Evolutionary conservation across 495 filamentous ascomycete genomes (phyloP), one percentile per base, ranked within the genome.

Genomic region (Penicillium taxi): DNA sequence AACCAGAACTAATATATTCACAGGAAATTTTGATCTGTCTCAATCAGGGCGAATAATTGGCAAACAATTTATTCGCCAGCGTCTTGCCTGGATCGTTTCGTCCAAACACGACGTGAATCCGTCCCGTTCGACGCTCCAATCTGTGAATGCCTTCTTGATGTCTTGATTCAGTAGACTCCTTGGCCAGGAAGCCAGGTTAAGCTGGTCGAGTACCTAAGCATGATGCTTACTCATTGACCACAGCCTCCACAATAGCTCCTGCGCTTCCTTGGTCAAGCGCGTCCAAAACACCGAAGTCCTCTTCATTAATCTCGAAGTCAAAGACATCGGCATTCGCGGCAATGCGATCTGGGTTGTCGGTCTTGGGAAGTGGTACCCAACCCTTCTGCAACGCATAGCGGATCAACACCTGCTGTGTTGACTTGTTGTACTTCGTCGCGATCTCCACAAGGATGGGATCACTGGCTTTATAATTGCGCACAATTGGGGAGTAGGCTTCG

Each of bases 141-240:
- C 80, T 37, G 78, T 96, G 25, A 94, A 96, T 61, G 80, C 81
- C 25, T 94, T 86, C 45, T 63, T 96, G 29, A 91, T 96, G 78
- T 63, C 56, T 50, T 63, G 48, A 64, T 23, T 7, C 9, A 22
- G 14, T 13, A 22, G 5, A 27, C 14, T 22, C 9, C 3, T 18
- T 12, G 12, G 9, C 41, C 19, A 26, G 12, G 24, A 30, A 18
- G 16, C n/a, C 22, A n/a, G n/a, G n/a, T n/a, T n/a, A n/a, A n/a
- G n/a, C n/a, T n/a, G n/a, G n/a, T 2, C 8, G 15, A 15, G 25
- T 27, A 14, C 14, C 21, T 20, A 2, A 22, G 18, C 32, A 21
- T 17, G 29, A 9, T 28, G 16, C 30, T 55, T 55, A 66, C 32
- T 69, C 62, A 33, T 72, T 72, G 25, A 51, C 59, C 25, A 73